Percentiles rank a stretch among this genome's conserved stretches.
Conservation (phyloP, 345 rosid genomes). For the Acer yangbiense region DNA sequence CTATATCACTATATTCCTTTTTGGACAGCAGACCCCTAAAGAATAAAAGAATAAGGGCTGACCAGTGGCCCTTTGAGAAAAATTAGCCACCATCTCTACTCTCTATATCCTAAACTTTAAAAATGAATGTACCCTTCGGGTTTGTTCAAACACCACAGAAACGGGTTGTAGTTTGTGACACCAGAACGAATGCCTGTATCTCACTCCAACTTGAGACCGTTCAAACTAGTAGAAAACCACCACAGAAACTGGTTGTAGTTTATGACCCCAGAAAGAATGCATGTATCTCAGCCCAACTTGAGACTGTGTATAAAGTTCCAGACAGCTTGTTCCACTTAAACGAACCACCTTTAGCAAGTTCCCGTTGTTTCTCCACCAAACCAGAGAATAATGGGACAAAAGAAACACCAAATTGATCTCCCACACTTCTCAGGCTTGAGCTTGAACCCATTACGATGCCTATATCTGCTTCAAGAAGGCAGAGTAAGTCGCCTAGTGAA, state of each 20-base stretch:
- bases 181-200: too few relatives aligned
- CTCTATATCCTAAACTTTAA: constrained; percentile 13
- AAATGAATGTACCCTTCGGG: background rate
- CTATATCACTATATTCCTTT: constrained; percentile 6
- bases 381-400: constrained; percentile 55
- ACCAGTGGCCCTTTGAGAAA: constrained; percentile 21
- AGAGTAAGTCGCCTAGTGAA: constrained; percentile 52
- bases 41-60: constrained; percentile 15
- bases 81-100: constrained; percentile 30
- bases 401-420: constrained; percentile 49
- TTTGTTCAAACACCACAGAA: constrained; percentile 8
- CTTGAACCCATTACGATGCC: constrained; percentile 60
- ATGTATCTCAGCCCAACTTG: constrained; percentile 50
- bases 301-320: constrained; percentile 41
- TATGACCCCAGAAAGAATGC: constrained; percentile 45
- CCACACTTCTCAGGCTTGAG: constrained; percentile 48
- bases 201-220: too few relatives aligned
- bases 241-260: background rate
- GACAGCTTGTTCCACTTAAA: constrained; percentile 30
- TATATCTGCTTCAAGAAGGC: constrained; percentile 57
- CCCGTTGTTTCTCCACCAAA: constrained; percentile 40
- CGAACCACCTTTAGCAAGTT: constrained; percentile 21
- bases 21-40: constrained; percentile 4
- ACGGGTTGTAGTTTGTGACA: background rate
- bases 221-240: too few relatives aligned